Conservation (phyloP, 805 yeast genomes). For the Teunomyces stri region DNA sequence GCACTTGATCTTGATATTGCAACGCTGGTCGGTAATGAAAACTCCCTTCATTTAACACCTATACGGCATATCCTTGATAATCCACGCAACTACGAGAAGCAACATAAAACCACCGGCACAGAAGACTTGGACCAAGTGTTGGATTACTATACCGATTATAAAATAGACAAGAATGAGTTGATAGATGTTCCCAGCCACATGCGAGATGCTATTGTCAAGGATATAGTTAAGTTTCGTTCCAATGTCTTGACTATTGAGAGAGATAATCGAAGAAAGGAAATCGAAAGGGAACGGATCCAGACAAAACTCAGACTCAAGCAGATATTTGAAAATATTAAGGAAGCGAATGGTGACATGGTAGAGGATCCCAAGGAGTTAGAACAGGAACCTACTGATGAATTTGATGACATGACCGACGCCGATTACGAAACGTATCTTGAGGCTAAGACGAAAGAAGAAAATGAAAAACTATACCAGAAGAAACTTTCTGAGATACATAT, state of each 20-base stretch:
- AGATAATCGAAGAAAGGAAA: constrained; percentile 48
- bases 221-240: constrained; percentile 55
- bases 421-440: constrained; percentile 18
- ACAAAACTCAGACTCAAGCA: constrained; percentile 48
- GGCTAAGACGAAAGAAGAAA: constrained; percentile 22
- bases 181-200: constrained; percentile 55
- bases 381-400: constrained; percentile 6
- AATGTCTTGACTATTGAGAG: constrained; percentile 52
- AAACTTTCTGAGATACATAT: constrained; percentile 12
- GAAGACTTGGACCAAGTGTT: constrained; percentile 36
- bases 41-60: neutral
- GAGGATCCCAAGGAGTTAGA: constrained; percentile 2
- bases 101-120: constrained; percentile 22
- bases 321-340: constrained; percentile 39
- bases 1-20: neutral
- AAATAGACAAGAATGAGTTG: constrained; percentile 56
- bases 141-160: constrained; percentile 40
- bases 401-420: constrained; percentile 18
- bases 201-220: constrained; percentile 50
- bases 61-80: constrained; percentile 11
- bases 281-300: constrained; percentile 46
- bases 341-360: constrained; percentile 11
- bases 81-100: constrained; percentile 19
- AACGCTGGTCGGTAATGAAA: neutral
- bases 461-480: constrained; percentile 19